Percentiles rank a stretch among this genome's conserved stretches.
phyloP scores from a whole-genome alignment of 2,329 filamentous ascomycete species.

The Trichoderma sp. region DNA sequence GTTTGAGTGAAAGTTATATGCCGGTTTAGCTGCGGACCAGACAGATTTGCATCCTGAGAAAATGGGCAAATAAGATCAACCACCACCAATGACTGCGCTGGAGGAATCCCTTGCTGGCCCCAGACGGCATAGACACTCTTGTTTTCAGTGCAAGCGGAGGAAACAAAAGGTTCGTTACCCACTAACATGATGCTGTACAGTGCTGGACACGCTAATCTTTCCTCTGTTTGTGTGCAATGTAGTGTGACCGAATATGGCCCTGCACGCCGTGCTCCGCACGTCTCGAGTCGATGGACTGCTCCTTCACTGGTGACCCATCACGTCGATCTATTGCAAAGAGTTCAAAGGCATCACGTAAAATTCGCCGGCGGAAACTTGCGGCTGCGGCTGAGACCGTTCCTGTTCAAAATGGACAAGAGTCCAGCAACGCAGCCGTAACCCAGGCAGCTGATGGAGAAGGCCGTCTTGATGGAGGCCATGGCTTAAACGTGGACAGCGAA shows the following conservation, averaged over 20 bases:
- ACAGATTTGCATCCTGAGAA: not conserved
- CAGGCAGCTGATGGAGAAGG: constrained; percentile 5
- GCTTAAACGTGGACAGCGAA: not conserved
- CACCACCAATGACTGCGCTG: not conserved
- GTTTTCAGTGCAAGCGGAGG: constrained; percentile 49
- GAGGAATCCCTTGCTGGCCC: not conserved
- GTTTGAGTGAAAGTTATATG: not conserved
- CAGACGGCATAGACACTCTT: constrained; percentile 34
- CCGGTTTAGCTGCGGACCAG: not conserved
- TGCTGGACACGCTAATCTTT: not conserved
- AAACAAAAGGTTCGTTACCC: constrained; percentile 43
- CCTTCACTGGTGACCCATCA: not conserved
- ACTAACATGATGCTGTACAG: not conserved
- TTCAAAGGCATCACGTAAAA: not conserved
- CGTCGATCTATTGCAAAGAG: constrained; percentile 35
- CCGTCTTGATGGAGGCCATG: not conserved
- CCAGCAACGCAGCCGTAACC: not conserved
- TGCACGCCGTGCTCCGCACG: constrained; percentile 41
- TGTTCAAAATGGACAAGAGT: too few species aligned
- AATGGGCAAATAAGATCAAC: not conserved
- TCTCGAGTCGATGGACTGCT: constrained; percentile 35
- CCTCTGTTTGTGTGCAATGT: not conserved
- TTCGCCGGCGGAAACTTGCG: not conserved
- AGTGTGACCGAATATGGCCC: constrained; percentile 43
- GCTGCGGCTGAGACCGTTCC: not conserved